Base-by-base conservation (phyloP, 139 green algal species). In the Spirogloea muscicola region DNA sequence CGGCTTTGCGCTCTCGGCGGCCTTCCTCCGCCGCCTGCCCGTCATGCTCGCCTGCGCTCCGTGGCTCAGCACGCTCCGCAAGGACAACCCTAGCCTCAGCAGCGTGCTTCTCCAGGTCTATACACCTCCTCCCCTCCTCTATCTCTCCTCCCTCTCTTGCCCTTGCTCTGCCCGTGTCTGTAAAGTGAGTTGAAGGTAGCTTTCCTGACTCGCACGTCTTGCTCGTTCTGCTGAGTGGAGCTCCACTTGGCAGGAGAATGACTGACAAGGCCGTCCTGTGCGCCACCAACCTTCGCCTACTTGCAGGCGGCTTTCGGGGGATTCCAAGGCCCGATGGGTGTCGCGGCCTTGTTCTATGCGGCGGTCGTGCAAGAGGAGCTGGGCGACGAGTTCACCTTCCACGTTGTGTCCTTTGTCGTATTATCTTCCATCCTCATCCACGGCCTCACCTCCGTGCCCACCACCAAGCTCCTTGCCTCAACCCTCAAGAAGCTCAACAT, bases 351-450 rank as follows among this genome's bases (percentile, higher is more conserved):
- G 31, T 70, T 76, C n/a, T 76, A 76, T 18, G 48, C 51, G 18
- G 33, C 68, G 27, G 33, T 42, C 18, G 49, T 29, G 41, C 49
- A 69, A 10, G 49, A 69, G 33, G 49, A 76, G 43, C 41, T 76
- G n/a, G 49, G 25, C 16, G 68, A 70, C 31, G 68, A 76, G 29
- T 33, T 16, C 21, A 27, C 27, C 27, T 71, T 70, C 10, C 31
- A 69, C 25, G 68, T 76, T 10, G 49, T 76, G 31, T 70, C 59
- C 18, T 76, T 76, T 42, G 68, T 76, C 21, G 68, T 76, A 13
- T 25, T 76, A 25, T 33, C 41, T 3, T 76, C 68, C 1, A n/a
- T 76, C 10, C 16, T 76, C 27, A 18, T 76, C 27, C 68, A 76
- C 57, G 68, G 68, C 3, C 33, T 76, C 6, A 55, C 49, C 33